Base-by-base conservation (phyloP, 495 filamentous ascomycete species). In the Penicillium robsamsonii region DNA sequence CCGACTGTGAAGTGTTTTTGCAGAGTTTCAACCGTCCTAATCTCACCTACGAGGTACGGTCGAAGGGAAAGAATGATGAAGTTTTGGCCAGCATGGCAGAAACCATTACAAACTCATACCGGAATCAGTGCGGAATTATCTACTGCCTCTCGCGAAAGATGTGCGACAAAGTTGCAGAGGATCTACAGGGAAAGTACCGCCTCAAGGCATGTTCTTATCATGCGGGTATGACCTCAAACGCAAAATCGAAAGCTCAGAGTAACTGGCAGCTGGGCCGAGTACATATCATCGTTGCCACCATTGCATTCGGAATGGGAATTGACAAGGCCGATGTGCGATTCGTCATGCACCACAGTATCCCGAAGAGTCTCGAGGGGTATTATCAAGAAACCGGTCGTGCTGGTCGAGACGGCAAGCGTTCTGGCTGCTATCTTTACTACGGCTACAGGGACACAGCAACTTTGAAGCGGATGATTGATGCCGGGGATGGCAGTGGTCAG, bases 301-400 rank as follows among this genome's bases (percentile, higher is more conserved):
- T 97, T 69, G 94, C 94, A 27, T 98, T 98, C 67, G 94, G 94
- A 10, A 98, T 98, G 94, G 94, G 94, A 15, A 97, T 98, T 52
- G 94, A 98, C 73, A 98, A 98, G 70, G 81, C 91, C 0, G 87
- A 98, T 69, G 93, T 98, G 37, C 88, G 94, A 12, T 97, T 92
- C 61, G 92, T 98, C 40, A 91, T 98, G 30, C 94, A 98, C 69
- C 85, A 95, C 62, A 87, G 82, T 17, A 79, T 97, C 7, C 94
- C 94, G 1, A 96, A 96, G 71, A 96, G 90, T 63, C 78, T 98
- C n/a, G 94, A 98, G 70, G 95, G 93, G 0, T 98, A 98, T 66
- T 97, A 96, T 62, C 94, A 98, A 65, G 95, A 98, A 65, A 98
- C 92, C 11, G 94, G 94, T 0, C 88, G 94, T 44, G 94, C 94